Percentiles rank a stretch among this genome's conserved stretches.
These are phyloP conservation scores for Oropetium thomaeum DNA, from an alignment of 176 grass and related monocot species.

Conservation along the genomic window DNA sequence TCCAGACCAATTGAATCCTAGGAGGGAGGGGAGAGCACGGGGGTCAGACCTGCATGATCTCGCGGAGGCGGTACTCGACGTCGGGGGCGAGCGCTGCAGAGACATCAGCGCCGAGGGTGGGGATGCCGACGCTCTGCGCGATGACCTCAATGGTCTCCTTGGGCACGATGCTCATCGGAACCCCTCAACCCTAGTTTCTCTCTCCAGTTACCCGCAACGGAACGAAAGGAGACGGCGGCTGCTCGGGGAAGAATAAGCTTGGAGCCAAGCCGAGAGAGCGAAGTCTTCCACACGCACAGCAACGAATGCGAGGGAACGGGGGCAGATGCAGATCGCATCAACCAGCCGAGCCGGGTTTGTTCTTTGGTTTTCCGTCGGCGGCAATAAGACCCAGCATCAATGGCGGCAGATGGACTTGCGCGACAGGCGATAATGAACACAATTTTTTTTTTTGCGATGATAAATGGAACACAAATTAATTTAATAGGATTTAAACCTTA, in stretches of 20 bases:
- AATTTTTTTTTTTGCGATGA: no score
- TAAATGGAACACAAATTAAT: no score
- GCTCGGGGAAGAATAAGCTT: not conserved
- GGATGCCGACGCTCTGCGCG: constrained; percentile 81
- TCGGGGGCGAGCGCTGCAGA: constrained; percentile 66
- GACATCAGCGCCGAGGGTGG: constrained; percentile 70
- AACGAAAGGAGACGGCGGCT: not conserved
- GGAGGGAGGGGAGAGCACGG: not conserved
- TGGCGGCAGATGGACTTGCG: not conserved
- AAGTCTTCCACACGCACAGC: not conserved
- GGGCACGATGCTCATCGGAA: constrained; percentile 71
- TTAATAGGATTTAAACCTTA: no score
- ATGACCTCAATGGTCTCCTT: constrained; percentile 95
- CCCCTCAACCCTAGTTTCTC: constrained; percentile 30
- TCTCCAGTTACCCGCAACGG: not conserved
- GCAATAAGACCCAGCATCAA: not conserved
- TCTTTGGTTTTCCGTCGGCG: not conserved
- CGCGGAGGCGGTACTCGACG: constrained; percentile 92
- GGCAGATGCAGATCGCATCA: no score
- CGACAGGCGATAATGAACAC: no score
- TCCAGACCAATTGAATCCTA: not conserved
- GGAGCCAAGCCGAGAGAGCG: not conserved
- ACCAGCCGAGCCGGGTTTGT: no score
- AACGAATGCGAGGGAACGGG: not conserved
- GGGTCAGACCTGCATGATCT: constrained; percentile 78